These are phyloP conservation scores for Candida takata DNA, from an alignment of 805 yeast species.

Conservation along the genomic window DNA sequence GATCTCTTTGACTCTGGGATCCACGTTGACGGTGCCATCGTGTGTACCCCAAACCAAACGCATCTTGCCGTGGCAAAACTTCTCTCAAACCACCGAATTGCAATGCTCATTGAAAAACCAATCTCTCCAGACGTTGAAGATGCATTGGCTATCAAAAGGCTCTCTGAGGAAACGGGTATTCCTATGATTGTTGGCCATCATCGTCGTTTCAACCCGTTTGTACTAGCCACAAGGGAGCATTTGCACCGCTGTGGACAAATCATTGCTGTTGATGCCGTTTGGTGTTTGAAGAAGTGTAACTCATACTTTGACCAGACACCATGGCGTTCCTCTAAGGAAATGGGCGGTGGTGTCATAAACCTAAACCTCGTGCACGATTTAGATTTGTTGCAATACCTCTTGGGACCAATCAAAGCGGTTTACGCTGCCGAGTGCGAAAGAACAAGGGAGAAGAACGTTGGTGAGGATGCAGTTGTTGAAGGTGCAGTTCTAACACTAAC, in stretches of 20 bases:
- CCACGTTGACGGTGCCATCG: constrained; percentile 14
- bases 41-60: constrained; percentile 18
- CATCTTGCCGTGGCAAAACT: constrained; percentile 9
- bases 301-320: constrained; percentile 12
- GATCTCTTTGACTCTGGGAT: constrained; percentile 5
- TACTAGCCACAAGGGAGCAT: constrained; percentile 10
- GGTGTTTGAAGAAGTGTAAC: constrained; percentile 16
- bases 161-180: constrained; percentile 6
- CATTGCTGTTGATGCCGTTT: constrained; percentile 15
- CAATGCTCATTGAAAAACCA: constrained; percentile 16
- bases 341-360: constrained; percentile 17
- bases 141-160: constrained; percentile 7
- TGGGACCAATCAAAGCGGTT: constrained; percentile 14
- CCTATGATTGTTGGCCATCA: constrained; percentile 13
- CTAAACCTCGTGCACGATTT: constrained; percentile 17
- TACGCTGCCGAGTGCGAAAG: constrained; percentile 13
- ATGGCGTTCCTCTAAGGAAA: constrained; percentile 12
- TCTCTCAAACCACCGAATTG: constrained; percentile 6
- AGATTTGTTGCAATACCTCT: constrained; percentile 13
- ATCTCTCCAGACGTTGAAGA: constrained; percentile 12
- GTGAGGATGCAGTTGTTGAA: constrained; percentile 14
- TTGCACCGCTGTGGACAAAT: constrained; percentile 8
- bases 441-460: constrained; percentile 6
- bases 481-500: constrained; percentile 13
- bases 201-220: constrained; percentile 16